phyloP scores from a whole-genome alignment of 2,329 filamentous ascomycete species.

The Bipolaris bicolor region DNA sequence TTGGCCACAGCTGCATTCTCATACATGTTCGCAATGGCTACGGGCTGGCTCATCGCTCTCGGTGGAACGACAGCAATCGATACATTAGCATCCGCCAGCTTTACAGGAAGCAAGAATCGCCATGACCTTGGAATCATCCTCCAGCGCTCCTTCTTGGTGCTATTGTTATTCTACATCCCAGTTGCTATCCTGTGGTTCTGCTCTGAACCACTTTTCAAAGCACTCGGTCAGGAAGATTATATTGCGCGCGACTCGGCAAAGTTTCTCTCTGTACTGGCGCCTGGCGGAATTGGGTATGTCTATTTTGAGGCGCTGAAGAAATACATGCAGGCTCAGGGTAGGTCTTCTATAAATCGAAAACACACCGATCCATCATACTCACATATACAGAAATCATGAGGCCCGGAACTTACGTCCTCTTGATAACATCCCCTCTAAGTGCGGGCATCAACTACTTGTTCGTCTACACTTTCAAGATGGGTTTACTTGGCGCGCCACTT shows the following conservation, averaged over 20 bases:
- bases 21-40: slow-evolving; percentile 93
- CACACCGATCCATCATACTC: background rate
- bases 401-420: slow-evolving; percentile 66
- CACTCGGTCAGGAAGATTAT: slow-evolving; percentile 77
- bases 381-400: slow-evolving; percentile 62
- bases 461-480: slow-evolving; percentile 72
- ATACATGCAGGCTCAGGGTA: slow-evolving; percentile 64
- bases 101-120: slow-evolving; percentile 79
- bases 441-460: slow-evolving; percentile 69
- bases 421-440: slow-evolving; percentile 66
- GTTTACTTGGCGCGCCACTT: slow-evolving; percentile 78
- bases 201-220: slow-evolving; percentile 74
- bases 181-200: slow-evolving; percentile 76
- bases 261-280: slow-evolving; percentile 76
- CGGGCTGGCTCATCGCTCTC: slow-evolving; percentile 83
- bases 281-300: slow-evolving; percentile 83
- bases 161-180: slow-evolving; percentile 74
- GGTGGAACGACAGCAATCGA: slow-evolving; percentile 87
- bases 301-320: slow-evolving; percentile 81
- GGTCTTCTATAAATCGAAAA: background rate
- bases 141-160: slow-evolving; percentile 75
- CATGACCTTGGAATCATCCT: slow-evolving; percentile 79
- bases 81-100: slow-evolving; percentile 81
- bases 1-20: slow-evolving; percentile 83
- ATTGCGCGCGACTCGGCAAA: slow-evolving; percentile 75